A percentile compares a stretch with the other conserved stretches of the same genome.
Evolutionary conservation across 352 stramenopile species (phyloP).

Genomic region (Phytopythium chamaehyphon): DNA sequence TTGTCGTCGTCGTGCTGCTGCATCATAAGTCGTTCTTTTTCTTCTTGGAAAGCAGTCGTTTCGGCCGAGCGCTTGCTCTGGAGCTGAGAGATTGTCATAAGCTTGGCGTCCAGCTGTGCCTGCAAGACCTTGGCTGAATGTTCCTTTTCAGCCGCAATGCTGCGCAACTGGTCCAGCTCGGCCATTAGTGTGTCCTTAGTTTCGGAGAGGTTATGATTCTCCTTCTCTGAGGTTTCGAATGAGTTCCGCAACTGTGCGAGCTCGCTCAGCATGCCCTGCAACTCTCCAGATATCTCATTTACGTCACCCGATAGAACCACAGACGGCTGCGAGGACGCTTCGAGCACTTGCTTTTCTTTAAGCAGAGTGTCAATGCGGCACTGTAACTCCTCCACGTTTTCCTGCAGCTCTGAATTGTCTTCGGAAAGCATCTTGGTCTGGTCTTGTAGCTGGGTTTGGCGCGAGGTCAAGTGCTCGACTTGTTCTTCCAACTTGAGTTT

Average conservation of each 20-base stretch:
- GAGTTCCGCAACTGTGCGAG: conserved; percentile 24
- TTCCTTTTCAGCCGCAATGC: conserved; percentile 30
- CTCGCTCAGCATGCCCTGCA: conserved; percentile 38
- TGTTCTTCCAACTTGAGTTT: conserved; percentile 31
- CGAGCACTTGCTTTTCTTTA: background rate
- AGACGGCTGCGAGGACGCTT: background rate
- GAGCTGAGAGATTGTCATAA: conserved; percentile 40
- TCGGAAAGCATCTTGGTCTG: conserved; percentile 22
- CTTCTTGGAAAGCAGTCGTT: conserved; percentile 24
- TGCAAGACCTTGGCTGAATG: conserved; percentile 38
- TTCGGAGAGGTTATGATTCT: conserved; percentile 27
- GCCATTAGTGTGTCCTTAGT: conserved; percentile 28
- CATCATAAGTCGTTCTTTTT: conserved; percentile 22
- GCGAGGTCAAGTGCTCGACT: conserved; percentile 20
- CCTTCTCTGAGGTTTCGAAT: conserved; percentile 23
- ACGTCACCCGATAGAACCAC: background rate
- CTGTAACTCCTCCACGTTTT: conserved; percentile 21
- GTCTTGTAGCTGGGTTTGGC: conserved; percentile 18
- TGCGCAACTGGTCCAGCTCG: conserved; percentile 32
- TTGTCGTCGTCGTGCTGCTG: conserved; percentile 18
- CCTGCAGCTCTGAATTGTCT: conserved; percentile 27
- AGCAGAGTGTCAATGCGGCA: conserved; percentile 4
- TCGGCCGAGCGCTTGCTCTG: conserved; percentile 23
- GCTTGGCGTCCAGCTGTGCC: conserved; percentile 38
- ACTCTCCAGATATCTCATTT: conserved; percentile 8